phyloP scores from a whole-genome alignment of 2,329 filamentous ascomycete species.

The Nemania sp. region DNA sequence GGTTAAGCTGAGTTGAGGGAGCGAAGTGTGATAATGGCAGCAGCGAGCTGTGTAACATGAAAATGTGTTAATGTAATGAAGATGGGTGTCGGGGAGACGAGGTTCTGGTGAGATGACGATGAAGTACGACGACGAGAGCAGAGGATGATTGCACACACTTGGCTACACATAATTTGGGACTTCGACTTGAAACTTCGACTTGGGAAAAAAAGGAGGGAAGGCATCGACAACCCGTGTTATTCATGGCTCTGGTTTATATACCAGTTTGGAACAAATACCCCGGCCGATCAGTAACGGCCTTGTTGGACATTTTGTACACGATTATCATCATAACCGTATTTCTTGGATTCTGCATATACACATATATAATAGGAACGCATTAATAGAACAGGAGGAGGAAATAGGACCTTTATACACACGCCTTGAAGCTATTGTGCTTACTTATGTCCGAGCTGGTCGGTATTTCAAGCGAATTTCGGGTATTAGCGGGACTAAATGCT shows the following conservation, averaged over 20 bases:
- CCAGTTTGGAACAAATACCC: neutral
- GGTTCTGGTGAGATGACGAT: neutral
- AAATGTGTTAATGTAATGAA: conserved; percentile 11
- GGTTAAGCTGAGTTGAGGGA: neutral
- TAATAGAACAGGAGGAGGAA: too few species aligned
- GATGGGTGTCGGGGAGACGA: neutral
- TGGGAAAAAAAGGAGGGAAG: neutral
- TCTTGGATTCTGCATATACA: neutral
- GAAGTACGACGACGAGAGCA: neutral
- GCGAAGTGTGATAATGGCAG: neutral
- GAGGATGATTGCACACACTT: conserved; percentile 2
- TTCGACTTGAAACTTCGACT: too few species aligned
- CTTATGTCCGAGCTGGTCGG: conserved; percentile 1
- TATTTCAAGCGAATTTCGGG: conserved; percentile 10
- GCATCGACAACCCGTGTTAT: neutral
- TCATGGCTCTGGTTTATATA: conserved; percentile 8
- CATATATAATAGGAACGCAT: too few species aligned
- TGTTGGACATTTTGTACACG: conserved; percentile 10
- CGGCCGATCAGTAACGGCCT: neutral
- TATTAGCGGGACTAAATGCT: conserved; percentile 21
- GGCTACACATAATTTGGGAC: neutral
- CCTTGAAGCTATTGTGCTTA: too few species aligned
- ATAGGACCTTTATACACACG: too few species aligned
- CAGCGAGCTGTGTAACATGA: neutral
- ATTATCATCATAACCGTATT: neutral